Percentiles rank a stretch among this genome's conserved stretches.
These are phyloP conservation scores for Saprolegnia parasitica DNA, from an alignment of 352 stramenopile species.

Conservation along the genomic window DNA sequence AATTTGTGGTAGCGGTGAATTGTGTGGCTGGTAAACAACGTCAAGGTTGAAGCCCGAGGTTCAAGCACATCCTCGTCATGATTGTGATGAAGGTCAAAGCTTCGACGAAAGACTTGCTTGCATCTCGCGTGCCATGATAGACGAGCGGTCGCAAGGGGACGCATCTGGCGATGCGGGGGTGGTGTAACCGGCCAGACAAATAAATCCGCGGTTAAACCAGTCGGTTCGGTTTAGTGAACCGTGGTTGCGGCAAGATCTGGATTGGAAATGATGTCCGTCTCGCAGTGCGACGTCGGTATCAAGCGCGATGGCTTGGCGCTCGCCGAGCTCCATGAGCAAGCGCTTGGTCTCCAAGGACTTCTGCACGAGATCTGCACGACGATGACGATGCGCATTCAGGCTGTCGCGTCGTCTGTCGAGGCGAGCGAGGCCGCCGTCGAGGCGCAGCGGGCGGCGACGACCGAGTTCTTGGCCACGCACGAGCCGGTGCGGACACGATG, in stretches of 20 bases:
- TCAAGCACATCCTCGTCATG: not conserved
- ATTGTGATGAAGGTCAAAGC: not conserved
- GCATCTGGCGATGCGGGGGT: too few species aligned
- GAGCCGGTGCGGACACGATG: not conserved
- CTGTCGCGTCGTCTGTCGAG: slow-evolving; percentile 18
- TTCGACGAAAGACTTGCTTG: not conserved
- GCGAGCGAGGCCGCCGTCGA: slow-evolving; percentile 11
- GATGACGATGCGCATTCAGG: slow-evolving; percentile 28
- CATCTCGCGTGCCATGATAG: not conserved
- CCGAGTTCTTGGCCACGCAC: slow-evolving; percentile 7
- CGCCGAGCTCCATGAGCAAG: slow-evolving; percentile 14
- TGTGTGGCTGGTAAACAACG: not conserved
- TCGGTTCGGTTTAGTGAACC: too few species aligned
- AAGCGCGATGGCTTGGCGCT: slow-evolving; percentile 15
- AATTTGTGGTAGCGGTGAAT: too few species aligned
- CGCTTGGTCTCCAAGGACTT: slow-evolving; percentile 1
- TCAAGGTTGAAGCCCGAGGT: not conserved
- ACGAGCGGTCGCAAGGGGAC: not conserved
- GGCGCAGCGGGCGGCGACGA: slow-evolving; percentile 6
- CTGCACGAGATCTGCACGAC: slow-evolving; percentile 27
- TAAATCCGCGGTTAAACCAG: too few species aligned
- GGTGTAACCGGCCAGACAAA: too few species aligned
- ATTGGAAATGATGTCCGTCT: not conserved
- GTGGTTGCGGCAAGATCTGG: not conserved
- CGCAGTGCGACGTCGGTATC: slow-evolving; percentile 2